These are phyloP conservation scores for Candida golubevii DNA, from an alignment of 805 yeast genomes.

Conservation along the genomic window DNA sequence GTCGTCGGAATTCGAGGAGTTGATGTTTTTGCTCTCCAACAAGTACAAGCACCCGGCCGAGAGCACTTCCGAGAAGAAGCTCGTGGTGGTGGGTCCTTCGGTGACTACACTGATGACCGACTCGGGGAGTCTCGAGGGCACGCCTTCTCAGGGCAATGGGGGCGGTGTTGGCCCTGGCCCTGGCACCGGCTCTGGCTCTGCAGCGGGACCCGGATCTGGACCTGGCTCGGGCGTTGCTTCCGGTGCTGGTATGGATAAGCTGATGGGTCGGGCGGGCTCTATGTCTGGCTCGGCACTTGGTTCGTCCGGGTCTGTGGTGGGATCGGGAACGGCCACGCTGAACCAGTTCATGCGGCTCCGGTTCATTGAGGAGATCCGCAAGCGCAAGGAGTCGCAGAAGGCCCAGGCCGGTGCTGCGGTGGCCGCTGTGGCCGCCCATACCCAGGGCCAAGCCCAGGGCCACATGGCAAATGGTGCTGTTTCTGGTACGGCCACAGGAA, in stretches of 20 bases:
- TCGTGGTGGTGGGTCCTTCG: conserved; percentile 35
- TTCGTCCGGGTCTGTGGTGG: conserved; percentile 18
- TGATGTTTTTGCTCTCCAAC: conserved; percentile 57
- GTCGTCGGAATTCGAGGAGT: conserved; percentile 78
- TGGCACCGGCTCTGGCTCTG: conserved; percentile 1
- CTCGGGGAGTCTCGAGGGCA: conserved; percentile 14
- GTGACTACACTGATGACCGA: conserved; percentile 16
- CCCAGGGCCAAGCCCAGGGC: conserved; percentile 13
- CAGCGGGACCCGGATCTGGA: neutral
- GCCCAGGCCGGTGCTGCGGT: conserved; percentile 39
- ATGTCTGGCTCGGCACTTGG: conserved; percentile 2
- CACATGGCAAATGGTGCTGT: conserved; percentile 3
- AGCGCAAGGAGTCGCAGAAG: conserved; percentile 50
- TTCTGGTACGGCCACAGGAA: neutral
- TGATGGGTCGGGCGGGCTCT: no score
- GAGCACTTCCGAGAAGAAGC: conserved; percentile 30
- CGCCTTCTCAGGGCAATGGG: conserved; percentile 14
- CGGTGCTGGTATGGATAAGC: no score
- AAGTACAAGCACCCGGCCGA: conserved; percentile 38
- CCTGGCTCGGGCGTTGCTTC: neutral
- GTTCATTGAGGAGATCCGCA: conserved; percentile 81
- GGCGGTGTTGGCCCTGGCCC: conserved; percentile 2
- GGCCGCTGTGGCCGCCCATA: conserved; percentile 37
- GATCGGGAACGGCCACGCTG: conserved; percentile 30
- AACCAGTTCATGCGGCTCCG: conserved; percentile 81